These are phyloP conservation scores for Colletotrichum zoysiae DNA, from an alignment of 2,329 filamentous ascomycete genomes.

Conservation along the genomic window DNA sequence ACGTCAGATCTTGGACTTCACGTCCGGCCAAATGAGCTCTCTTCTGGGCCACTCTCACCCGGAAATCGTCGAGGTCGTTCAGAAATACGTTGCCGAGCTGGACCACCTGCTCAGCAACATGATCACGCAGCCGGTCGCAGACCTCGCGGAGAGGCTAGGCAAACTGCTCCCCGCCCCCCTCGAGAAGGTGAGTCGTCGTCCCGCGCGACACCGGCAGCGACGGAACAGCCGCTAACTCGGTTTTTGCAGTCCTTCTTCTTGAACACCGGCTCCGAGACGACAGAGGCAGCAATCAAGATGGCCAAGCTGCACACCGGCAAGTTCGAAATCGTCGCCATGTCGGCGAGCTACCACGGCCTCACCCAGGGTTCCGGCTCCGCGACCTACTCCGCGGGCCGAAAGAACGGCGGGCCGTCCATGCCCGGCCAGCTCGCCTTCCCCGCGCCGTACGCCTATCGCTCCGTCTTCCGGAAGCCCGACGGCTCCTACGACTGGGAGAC, in stretches of 20 bases:
- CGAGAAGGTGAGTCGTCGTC: slow-evolving; percentile 51
- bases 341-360: slow-evolving; percentile 71
- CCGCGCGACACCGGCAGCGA: too few species aligned
- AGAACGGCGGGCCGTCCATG: slow-evolving; percentile 59
- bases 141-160: slow-evolving; percentile 63
- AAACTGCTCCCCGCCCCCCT: slow-evolving; percentile 60
- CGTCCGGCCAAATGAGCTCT: slow-evolving; percentile 70
- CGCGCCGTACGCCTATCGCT: slow-evolving; percentile 71
- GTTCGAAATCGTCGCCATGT: slow-evolving; percentile 72
- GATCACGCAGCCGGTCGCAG: slow-evolving; percentile 66
- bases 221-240: background rate
- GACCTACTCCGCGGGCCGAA: slow-evolving; percentile 66
- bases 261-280: slow-evolving; percentile 66
- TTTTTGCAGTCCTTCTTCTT: slow-evolving; percentile 61
- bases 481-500: slow-evolving; percentile 75
- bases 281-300: slow-evolving; percentile 73
- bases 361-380: slow-evolving; percentile 65
- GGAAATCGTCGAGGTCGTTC: slow-evolving; percentile 66
- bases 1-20: slow-evolving; percentile 67
- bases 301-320: slow-evolving; percentile 73
- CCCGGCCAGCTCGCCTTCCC: slow-evolving; percentile 71
- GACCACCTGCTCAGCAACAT: slow-evolving; percentile 71
- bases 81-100: slow-evolving; percentile 59
- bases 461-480: slow-evolving; percentile 69
- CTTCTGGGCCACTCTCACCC: slow-evolving; percentile 69